Percentiles rank a stretch among this genome's conserved stretches.
Evolutionary conservation across 2,329 filamentous ascomycete genomes (phyloP).

Genomic region (Aspergillus alliaceus): DNA sequence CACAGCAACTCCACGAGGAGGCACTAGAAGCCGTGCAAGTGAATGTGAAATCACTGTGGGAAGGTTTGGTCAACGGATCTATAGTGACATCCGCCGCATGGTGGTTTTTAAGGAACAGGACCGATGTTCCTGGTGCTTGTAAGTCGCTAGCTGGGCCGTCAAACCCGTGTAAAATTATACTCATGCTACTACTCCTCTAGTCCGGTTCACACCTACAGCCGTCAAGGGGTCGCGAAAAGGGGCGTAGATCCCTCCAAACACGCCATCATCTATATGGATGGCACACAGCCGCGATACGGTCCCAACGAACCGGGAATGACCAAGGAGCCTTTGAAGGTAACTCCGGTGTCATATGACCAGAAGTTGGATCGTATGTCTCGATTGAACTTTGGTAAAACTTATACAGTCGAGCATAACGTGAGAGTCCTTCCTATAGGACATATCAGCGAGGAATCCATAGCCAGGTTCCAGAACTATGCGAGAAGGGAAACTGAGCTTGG

Average conservation of each 20-base stretch:
- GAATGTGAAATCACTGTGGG: slow-evolving; percentile 7
- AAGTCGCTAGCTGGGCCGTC: slow-evolving; percentile 10
- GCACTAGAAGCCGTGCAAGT: slow-evolving; percentile 11
- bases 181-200: slow-evolving; percentile 20
- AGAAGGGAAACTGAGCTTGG: slow-evolving; percentile 6
- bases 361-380: slow-evolving; percentile 36
- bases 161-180: not conserved
- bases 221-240: slow-evolving; percentile 35
- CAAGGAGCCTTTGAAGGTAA: slow-evolving; percentile 40
- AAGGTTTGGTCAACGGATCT: slow-evolving; percentile 23
- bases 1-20: slow-evolving; percentile 6
- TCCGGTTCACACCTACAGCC: slow-evolving; percentile 42
- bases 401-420: slow-evolving; percentile 45
- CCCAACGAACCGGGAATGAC: slow-evolving; percentile 29
- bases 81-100: slow-evolving; percentile 34
- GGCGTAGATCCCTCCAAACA: slow-evolving; percentile 39
- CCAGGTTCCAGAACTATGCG: slow-evolving; percentile 21
- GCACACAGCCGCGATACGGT: slow-evolving; percentile 9
- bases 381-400: slow-evolving; percentile 42
- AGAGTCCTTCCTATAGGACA: slow-evolving; percentile 42
- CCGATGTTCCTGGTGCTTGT: slow-evolving; percentile 36
- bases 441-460: slow-evolving; percentile 29
- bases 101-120: slow-evolving; percentile 28
- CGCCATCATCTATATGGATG: slow-evolving; percentile 37
- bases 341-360: slow-evolving; percentile 17